Percentiles rank a stretch among this genome's conserved stretches.
Evolutionary conservation across 2,329 filamentous ascomycete genomes (phyloP).

Genomic region (Grosmannia penicillata): DNA sequence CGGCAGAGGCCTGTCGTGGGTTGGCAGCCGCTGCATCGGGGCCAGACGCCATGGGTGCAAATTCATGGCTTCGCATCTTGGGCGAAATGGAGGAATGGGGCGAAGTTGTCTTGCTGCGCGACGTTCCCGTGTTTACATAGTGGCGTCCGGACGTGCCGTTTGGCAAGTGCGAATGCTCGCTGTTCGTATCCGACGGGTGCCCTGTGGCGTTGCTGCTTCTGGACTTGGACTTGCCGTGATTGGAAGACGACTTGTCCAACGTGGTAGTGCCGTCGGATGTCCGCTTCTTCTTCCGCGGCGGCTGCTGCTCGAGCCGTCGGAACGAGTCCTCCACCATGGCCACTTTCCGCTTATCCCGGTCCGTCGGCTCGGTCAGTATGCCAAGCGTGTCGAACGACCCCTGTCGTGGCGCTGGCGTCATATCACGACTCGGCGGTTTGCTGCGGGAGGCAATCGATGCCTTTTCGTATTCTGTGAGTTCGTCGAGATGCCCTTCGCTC

Average conservation of each 20-base stretch:
- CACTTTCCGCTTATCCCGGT: slow-evolving; percentile 53
- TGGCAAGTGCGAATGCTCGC: slow-evolving; percentile 11
- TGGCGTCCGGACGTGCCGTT: slow-evolving; percentile 23
- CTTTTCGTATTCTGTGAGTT: slow-evolving; percentile 36
- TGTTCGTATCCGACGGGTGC: slow-evolving; percentile 2
- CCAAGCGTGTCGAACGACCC: slow-evolving; percentile 45
- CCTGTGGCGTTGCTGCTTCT: slow-evolving; percentile 9
- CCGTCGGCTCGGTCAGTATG: slow-evolving; percentile 48
- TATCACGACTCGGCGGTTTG: slow-evolving; percentile 52
- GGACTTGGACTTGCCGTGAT: slow-evolving; percentile 13
- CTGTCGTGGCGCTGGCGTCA: slow-evolving; percentile 41
- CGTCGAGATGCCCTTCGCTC: slow-evolving; percentile 46
- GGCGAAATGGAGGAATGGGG: too few relatives aligned
- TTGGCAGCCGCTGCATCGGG: not conserved
- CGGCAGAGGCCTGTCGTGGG: slow-evolving; percentile 24
- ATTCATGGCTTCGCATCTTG: too few relatives aligned
- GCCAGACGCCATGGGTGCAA: not conserved
- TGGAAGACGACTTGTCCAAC: slow-evolving; percentile 8
- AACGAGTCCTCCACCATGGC: slow-evolving; percentile 51
- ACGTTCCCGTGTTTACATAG: slow-evolving; percentile 39
- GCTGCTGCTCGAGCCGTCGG: slow-evolving; percentile 44
- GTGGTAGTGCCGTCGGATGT: slow-evolving; percentile 35
- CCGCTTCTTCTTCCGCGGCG: slow-evolving; percentile 47
- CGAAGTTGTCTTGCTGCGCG: slow-evolving; percentile 37
- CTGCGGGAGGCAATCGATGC: slow-evolving; percentile 39